Base-by-base conservation (phyloP, 306 rosid genomes). In the Cotoneaster glaucophyllus region DNA sequence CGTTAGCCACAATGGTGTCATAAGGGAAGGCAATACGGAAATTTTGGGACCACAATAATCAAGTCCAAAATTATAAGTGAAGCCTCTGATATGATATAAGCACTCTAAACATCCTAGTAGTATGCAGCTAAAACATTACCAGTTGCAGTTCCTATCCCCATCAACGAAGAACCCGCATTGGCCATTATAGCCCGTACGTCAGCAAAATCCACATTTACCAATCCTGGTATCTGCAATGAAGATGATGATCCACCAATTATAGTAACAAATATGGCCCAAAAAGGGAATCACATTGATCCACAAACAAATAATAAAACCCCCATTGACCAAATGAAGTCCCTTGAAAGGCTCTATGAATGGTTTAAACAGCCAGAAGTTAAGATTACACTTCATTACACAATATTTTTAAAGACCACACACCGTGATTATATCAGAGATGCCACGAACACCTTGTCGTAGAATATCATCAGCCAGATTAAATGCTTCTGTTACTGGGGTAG, bases 361-460 rank as follows among this genome's bases (percentile, higher is more conserved):
- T 29, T 17, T 74, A 10, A 26, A 31, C 11, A 9, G 15, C 1
- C n/a, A 45, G 72, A 14, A 61, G 37, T 26, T 13, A 26, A 44
- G 14, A 74, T 10, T 62, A 1, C 31, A 26, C 18, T 26, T 19
- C 43, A 61, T 26, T 2, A 52, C 15, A 52, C 28, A 41, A 28
- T 15, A 12, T 43, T 41, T 45, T 37, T 11, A 53, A 32, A 63
- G 43, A 79, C 73, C 80, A 39, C 87, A 70, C 90, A 95, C 99
- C 96, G 91, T 95, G 84, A 95, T 95, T 83, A 95, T 95, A 82
- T 95, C 99, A 67, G 99, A 95, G 84, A 95, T 95, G 58, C 99
- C 99, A 69, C 99, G 99, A 67, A 95, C 99, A 89, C 99, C 99
- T 84, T 95, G 99, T 56, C 97, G 92, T 74, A 95, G 96, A 85